Conservation (phyloP, 2,329 filamentous ascomycete species). For the Talaromyces amestolkiae region DNA sequence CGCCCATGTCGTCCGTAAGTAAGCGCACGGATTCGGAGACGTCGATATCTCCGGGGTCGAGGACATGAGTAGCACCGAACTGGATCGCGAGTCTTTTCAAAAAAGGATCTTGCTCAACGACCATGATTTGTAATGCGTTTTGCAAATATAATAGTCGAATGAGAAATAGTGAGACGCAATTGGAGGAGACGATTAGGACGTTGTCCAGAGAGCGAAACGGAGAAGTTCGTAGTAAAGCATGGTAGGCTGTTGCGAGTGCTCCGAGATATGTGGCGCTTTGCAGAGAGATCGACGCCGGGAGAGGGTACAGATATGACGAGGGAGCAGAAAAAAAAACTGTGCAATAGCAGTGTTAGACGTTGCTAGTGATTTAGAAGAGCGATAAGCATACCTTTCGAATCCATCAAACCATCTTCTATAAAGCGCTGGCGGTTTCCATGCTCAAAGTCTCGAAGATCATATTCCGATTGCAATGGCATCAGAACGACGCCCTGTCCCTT, state of each 20-base stretch:
- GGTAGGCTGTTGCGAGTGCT: constrained; percentile 5
- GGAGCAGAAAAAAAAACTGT: background rate
- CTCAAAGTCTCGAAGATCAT: background rate
- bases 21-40: background rate
- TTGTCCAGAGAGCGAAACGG: background rate
- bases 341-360: background rate
- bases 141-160: background rate
- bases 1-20: constrained; percentile 2
- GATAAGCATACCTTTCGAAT: background rate
- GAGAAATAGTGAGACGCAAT: background rate
- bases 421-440: background rate
- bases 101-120: background rate
- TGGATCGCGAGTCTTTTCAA: background rate
- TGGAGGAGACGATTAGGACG: background rate
- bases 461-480: background rate
- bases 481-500: background rate
- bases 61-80: background rate
- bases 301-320: background rate
- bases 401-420: background rate
- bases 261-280: background rate
- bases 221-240: background rate
- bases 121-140: constrained; percentile 5
- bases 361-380: background rate
- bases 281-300: background rate
- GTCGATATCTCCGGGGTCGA: constrained; percentile 1